A percentile compares a stretch with the other conserved stretches of the same genome.
Conservation (phyloP, 352 stramenopile species). For the Aphanomyces euteiches region DNA sequence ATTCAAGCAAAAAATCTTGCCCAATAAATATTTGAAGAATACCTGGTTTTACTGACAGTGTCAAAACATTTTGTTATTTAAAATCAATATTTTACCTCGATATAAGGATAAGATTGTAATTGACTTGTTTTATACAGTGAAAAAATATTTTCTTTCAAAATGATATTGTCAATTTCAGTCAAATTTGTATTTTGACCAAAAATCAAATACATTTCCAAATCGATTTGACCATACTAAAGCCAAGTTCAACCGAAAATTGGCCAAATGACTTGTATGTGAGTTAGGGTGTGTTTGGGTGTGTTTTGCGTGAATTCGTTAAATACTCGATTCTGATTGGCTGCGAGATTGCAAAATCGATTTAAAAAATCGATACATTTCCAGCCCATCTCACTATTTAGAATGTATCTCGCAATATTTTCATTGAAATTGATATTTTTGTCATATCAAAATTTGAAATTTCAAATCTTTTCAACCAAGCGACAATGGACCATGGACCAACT, state of each 20-base stretch:
- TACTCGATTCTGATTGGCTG: no score
- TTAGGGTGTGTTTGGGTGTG: no score
- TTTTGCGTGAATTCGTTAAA: no score
- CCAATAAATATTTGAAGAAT: neutral
- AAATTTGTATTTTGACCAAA: neutral
- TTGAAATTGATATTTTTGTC: constrained; percentile 2
- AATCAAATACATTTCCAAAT: no score
- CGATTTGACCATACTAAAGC: no score
- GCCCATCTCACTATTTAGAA: no score
- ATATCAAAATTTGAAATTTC: constrained; percentile 10
- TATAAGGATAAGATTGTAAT: constrained; percentile 8
- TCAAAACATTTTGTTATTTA: constrained; percentile 7
- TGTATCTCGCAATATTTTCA: no score
- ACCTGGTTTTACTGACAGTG: neutral
- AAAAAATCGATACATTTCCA: no score
- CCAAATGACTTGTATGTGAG: no score
- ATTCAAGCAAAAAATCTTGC: constrained; percentile 20
- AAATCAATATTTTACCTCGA: neutral
- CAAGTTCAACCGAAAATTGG: no score
- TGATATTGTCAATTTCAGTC: neutral
- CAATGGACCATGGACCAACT: neutral
- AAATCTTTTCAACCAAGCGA: neutral
- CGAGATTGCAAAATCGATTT: no score
- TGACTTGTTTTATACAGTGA: neutral
- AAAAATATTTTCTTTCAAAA: constrained; percentile 3